phyloP scores from a whole-genome alignment of 345 rosid genomes.

The Moricandia arvensis region DNA sequence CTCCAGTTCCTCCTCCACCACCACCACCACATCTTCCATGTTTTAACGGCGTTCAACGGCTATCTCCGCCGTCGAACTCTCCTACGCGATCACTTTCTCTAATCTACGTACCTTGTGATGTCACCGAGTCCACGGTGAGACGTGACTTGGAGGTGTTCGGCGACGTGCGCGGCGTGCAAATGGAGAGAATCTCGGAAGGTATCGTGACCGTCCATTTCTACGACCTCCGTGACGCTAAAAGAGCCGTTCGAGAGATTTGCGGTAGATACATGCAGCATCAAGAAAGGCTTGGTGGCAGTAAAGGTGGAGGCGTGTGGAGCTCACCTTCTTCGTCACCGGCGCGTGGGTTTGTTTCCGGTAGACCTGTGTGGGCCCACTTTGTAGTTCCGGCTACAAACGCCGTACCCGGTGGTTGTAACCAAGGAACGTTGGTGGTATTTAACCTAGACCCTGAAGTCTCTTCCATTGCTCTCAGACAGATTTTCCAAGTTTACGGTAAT shows the following conservation, averaged over 20 bases:
- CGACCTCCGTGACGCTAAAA: slow-evolving; percentile 79
- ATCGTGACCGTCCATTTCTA: slow-evolving; percentile 87
- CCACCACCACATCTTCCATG: slow-evolving; percentile 36
- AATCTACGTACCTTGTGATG: slow-evolving; percentile 50
- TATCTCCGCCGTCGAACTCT: slow-evolving; percentile 45
- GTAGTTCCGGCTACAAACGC: slow-evolving; percentile 60
- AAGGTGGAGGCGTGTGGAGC: slow-evolving; percentile 10
- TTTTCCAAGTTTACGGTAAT: slow-evolving; percentile 66
- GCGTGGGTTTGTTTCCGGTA: slow-evolving; percentile 66
- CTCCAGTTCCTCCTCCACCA: slow-evolving; percentile 40
- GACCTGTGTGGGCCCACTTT: slow-evolving; percentile 79
- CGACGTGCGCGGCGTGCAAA: slow-evolving; percentile 81
- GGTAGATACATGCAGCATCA: slow-evolving; percentile 36
- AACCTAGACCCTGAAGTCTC: slow-evolving; percentile 79
- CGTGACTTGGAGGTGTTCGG: slow-evolving; percentile 83
- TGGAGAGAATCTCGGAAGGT: slow-evolving; percentile 78
- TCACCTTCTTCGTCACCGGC: slow-evolving; percentile 28
- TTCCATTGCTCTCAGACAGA: slow-evolving; percentile 49
- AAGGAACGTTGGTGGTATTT: slow-evolving; percentile 94
- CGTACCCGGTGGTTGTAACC: slow-evolving; percentile 78
- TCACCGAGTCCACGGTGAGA: slow-evolving; percentile 64
- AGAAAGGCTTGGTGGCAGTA: slow-evolving; percentile 1
- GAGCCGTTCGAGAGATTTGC: slow-evolving; percentile 57
- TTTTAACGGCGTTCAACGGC: slow-evolving; percentile 26
- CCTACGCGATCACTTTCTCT: slow-evolving; percentile 70